Evolutionary conservation across 139 green algal species (phyloP).

Genomic region (Tetratostichococcus sp.): DNA sequence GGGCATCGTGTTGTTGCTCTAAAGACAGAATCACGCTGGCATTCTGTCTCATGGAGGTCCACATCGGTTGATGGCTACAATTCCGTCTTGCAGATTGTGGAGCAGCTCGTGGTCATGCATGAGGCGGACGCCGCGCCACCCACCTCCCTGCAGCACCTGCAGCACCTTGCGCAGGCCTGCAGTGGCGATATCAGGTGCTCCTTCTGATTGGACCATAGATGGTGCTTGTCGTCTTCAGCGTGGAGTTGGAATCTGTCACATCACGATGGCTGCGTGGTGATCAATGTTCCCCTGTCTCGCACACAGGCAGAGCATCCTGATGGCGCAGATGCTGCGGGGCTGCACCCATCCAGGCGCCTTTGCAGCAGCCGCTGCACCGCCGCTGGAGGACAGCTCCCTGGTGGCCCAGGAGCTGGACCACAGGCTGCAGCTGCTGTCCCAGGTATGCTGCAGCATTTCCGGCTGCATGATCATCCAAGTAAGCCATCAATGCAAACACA

Average conservation of each 20-base stretch:
- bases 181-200: not conserved
- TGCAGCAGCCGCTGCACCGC: too few species aligned
- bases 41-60: too few species aligned
- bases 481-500: too few species aligned
- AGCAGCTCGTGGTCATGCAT: not conserved
- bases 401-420: too few species aligned
- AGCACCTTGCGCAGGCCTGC: not conserved
- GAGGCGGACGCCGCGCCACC: not conserved
- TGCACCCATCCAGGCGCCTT: not conserved
- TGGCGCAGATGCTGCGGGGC: not conserved
- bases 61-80: too few species aligned
- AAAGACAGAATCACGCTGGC: too few species aligned
- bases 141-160: not conserved
- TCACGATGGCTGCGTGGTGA: not conserved
- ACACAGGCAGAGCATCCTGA: not conserved
- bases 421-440: too few species aligned
- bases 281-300: not conserved
- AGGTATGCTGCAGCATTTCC: too few species aligned
- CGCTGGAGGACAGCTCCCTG: not conserved
- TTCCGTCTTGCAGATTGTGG: not conserved
- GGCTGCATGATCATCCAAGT: too few species aligned
- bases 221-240: too few species aligned
- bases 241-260: too few species aligned
- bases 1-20: too few species aligned
- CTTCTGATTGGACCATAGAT: not conserved